Percentiles rank a stretch among this genome's conserved stretches.
Conservation (phyloP, 441 rosid genomes). For the Eutrema salsugineum region DNA sequence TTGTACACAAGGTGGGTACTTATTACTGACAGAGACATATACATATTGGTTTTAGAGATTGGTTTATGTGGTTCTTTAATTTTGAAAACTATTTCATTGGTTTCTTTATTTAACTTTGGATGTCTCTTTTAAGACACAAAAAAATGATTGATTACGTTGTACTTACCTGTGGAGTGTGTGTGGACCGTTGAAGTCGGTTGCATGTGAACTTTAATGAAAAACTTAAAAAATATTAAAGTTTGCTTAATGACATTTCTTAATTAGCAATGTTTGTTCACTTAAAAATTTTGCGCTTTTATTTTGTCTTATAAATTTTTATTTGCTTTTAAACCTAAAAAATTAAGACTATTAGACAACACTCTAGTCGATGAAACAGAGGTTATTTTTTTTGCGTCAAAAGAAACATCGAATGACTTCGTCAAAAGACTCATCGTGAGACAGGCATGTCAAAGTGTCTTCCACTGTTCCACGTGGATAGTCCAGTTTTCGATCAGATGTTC, state of each 20-base stretch:
- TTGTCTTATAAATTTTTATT: too few species aligned
- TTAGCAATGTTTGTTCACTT: too few species aligned
- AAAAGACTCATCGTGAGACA: not conserved
- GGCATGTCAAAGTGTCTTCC: not conserved
- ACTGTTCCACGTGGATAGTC: not conserved
- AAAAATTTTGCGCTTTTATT: too few species aligned
- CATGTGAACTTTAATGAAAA: not conserved
- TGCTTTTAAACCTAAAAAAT: too few species aligned
- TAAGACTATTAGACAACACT: not conserved
- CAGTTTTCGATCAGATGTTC: not conserved
- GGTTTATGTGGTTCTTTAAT: not conserved
- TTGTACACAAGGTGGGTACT: not conserved
- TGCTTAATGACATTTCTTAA: too few species aligned
- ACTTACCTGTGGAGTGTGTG: not conserved
- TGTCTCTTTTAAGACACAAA: not conserved
- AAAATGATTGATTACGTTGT: not conserved
- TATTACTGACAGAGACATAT: not conserved
- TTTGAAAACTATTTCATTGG: not conserved
- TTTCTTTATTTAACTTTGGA: not conserved
- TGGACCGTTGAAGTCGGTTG: conserved; percentile 13
- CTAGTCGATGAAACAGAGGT: not conserved
- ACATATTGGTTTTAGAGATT: not conserved
- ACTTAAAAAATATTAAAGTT: too few species aligned
- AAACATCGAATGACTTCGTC: not conserved
- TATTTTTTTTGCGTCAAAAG: not conserved